phyloP scores from a whole-genome alignment of 495 filamentous ascomycete genomes.

The Hyaloscypha variabilis region DNA sequence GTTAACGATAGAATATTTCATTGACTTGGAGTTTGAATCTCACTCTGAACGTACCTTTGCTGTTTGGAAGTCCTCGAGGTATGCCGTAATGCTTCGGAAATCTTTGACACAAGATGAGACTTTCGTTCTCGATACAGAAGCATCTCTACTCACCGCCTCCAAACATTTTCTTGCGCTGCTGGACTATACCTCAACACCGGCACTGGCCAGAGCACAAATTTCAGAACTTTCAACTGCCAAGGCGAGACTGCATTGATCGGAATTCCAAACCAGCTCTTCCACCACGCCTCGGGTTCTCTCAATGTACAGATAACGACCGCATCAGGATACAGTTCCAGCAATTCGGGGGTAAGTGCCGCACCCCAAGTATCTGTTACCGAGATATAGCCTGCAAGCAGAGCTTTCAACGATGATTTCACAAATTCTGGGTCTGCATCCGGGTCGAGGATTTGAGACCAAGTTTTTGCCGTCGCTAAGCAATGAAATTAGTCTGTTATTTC shows the following conservation, averaged over 20 bases:
- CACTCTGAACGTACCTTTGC: too few relatives aligned
- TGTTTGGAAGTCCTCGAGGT: neutral
- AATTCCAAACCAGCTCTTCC: conserved; percentile 33
- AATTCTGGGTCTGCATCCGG: conserved; percentile 28
- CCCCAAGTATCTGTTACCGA: conserved; percentile 36
- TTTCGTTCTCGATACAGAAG: neutral
- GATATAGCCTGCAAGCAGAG: conserved; percentile 38
- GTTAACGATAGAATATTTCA: too few relatives aligned
- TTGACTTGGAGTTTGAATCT: too few relatives aligned
- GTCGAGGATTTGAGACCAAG: conserved; percentile 34
- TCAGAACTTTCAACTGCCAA: conserved; percentile 31
- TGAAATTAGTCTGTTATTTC: neutral
- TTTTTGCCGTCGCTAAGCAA: conserved; percentile 30
- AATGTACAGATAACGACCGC: conserved; percentile 39
- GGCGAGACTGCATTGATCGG: conserved; percentile 22
- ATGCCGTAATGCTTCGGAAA: neutral
- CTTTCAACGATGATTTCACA: conserved; percentile 28
- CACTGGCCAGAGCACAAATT: conserved; percentile 28
- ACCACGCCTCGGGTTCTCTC: conserved; percentile 36
- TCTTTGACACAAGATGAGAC: neutral
- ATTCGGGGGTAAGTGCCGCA: conserved; percentile 35
- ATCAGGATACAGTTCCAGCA: conserved; percentile 41
- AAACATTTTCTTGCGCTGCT: neutral
- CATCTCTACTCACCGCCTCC: neutral
- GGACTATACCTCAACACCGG: conserved; percentile 6